Conservation (phyloP, 2,329 filamentous ascomycete species). For the Trichoderma lentiforme region DNA sequence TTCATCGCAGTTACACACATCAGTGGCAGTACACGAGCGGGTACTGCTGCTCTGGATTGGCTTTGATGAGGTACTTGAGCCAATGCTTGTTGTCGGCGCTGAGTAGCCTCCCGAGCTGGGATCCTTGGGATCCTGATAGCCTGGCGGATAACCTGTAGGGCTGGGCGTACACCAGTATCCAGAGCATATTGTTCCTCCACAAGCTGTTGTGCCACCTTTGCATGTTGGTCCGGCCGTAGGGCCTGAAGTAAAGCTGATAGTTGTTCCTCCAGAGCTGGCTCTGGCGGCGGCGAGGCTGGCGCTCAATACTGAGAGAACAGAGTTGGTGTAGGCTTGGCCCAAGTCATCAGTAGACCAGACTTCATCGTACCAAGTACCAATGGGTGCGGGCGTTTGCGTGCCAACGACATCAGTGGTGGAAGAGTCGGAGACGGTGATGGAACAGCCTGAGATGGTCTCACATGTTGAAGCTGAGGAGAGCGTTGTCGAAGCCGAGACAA, state of each 20-base stretch:
- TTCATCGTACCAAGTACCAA: neutral
- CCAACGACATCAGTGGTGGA: neutral
- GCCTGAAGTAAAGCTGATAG: neutral
- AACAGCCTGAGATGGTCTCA: neutral
- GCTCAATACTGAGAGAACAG: neutral
- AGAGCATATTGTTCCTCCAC: neutral
- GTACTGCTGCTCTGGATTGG: neutral
- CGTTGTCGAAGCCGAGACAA: neutral
- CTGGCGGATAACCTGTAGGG: neutral
- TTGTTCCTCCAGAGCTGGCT: neutral
- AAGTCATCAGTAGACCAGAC: neutral
- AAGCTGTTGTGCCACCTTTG: neutral
- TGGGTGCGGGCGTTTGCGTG: neutral
- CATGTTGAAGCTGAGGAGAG: neutral
- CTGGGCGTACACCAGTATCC: neutral
- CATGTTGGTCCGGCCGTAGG: neutral
- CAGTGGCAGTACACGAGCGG: neutral
- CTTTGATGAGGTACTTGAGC: neutral
- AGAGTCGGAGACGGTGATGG: neutral
- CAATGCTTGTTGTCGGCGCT: neutral
- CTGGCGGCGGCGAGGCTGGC: neutral
- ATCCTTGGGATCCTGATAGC: neutral
- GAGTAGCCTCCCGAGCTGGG: neutral
- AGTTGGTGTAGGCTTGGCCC: neutral
- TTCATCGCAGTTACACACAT: neutral